These are phyloP conservation scores for Panus rudis DNA, from an alignment of 768 basidiomycete species.

Conservation along the genomic window DNA sequence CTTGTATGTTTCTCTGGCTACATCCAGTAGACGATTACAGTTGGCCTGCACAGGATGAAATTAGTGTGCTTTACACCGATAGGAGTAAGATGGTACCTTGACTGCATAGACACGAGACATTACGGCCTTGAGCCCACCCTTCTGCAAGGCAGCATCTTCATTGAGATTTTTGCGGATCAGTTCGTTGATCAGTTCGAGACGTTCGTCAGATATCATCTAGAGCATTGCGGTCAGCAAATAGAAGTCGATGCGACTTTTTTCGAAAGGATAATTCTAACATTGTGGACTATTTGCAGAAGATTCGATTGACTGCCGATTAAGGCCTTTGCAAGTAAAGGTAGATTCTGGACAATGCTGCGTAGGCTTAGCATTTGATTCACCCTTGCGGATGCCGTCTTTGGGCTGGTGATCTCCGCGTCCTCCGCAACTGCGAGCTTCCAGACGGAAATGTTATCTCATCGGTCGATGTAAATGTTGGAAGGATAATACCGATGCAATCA, in stretches of 20 bases:
- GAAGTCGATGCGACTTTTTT: background rate
- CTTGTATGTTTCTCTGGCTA: slow-evolving; percentile 90
- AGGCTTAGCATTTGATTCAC: slow-evolving; percentile 78
- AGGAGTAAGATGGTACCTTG: slow-evolving; percentile 35
- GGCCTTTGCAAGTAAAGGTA: slow-evolving; percentile 59
- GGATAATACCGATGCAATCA: slow-evolving; percentile 57
- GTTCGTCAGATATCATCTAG: slow-evolving; percentile 71
- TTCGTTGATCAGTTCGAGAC: slow-evolving; percentile 55
- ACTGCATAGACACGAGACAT: slow-evolving; percentile 88
- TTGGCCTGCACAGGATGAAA: slow-evolving; percentile 44
- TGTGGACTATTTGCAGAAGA: slow-evolving; percentile 55
- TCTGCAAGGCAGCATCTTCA: slow-evolving; percentile 46
- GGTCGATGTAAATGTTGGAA: background rate
- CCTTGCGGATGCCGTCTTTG: slow-evolving; percentile 60
- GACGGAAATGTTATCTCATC: background rate
- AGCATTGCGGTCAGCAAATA: background rate
- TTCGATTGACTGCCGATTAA: slow-evolving; percentile 51
- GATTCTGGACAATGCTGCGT: slow-evolving; percentile 58
- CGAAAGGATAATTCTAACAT: slow-evolving; percentile 45
- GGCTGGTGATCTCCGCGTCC: slow-evolving; percentile 41
- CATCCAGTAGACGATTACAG: slow-evolving; percentile 79
- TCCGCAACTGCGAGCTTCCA: slow-evolving; percentile 71
- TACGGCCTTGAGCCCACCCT: slow-evolving; percentile 69
- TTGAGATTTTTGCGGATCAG: slow-evolving; percentile 62
- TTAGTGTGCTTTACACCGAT: background rate